Evolutionary conservation across 345 rosid genomes (phyloP).

Genomic region (Excoecaria cochinchinensis): DNA sequence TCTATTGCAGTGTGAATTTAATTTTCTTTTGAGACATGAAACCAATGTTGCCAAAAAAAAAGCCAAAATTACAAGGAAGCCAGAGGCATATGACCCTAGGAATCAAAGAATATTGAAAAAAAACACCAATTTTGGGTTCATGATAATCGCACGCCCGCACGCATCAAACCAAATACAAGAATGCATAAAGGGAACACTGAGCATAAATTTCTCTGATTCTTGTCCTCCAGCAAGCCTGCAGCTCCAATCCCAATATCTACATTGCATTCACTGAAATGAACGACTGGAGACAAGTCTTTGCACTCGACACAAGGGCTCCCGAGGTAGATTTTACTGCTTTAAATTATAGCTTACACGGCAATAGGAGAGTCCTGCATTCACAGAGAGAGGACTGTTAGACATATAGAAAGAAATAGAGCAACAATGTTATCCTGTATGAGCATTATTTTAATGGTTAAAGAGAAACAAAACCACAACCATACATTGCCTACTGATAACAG

Average conservation of each 20-base stretch:
- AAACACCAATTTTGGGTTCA: constrained; percentile 1
- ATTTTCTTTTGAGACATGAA: constrained; percentile 13
- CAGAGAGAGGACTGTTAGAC: not conserved
- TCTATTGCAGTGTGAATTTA: constrained; percentile 11
- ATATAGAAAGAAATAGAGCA: too few species aligned
- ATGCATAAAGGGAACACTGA: constrained; percentile 10
- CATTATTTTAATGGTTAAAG: too few species aligned
- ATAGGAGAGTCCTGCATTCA: constrained; percentile 70
- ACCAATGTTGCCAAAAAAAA: constrained; percentile 18
- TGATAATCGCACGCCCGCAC: constrained; percentile 9
- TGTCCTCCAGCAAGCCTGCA: constrained; percentile 16
- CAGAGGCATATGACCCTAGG: constrained; percentile 15
- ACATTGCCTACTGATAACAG: not conserved
- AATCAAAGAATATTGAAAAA: constrained; percentile 39
- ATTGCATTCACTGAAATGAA: not conserved
- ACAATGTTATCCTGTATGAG: too few species aligned
- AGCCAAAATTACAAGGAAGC: constrained; percentile 25
- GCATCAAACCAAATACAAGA: constrained; percentile 24
- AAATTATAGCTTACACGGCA: constrained; percentile 48
- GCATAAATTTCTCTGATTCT: not conserved
- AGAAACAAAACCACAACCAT: not conserved
- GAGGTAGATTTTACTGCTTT: not conserved
- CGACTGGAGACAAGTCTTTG: constrained; percentile 3
- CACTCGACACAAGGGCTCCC: too few species aligned
- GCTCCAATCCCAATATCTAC: constrained; percentile 11